Percentiles rank a stretch among this genome's conserved stretches.
These are phyloP conservation scores for Gracilaria caudata DNA, from an alignment of 23 red algal species.

Conservation along the genomic window DNA sequence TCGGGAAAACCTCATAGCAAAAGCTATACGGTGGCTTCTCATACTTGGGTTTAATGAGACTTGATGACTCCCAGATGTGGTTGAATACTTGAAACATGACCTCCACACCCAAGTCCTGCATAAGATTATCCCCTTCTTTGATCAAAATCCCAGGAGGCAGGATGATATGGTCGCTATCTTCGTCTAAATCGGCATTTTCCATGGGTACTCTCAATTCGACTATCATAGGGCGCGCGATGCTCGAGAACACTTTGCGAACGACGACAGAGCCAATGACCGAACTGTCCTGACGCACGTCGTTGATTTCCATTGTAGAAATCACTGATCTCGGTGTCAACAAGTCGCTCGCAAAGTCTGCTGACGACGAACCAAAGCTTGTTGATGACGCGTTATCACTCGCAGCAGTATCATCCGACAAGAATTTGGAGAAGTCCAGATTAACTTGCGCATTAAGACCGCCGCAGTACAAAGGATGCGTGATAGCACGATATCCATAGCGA, in stretches of 20 bases:
- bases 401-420: neutral
- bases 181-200: constrained; percentile 63
- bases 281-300: constrained; percentile 38
- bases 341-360: constrained; percentile 30
- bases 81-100: constrained; percentile 82
- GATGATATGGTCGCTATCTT: constrained; percentile 46
- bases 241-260: constrained; percentile 77
- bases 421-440: constrained; percentile 13
- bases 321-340: neutral
- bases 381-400: constrained; percentile 6
- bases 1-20: constrained; percentile 79
- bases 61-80: constrained; percentile 65
- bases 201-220: constrained; percentile 51
- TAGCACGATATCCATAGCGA: constrained; percentile 68
- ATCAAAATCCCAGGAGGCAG: constrained; percentile 51
- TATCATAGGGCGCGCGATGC: constrained; percentile 84
- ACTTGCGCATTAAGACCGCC: constrained; percentile 4
- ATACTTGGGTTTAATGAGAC: constrained; percentile 36
- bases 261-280: constrained; percentile 58
- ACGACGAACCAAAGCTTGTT: constrained; percentile 25
- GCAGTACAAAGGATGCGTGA: constrained; percentile 74
- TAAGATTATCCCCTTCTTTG: constrained; percentile 80
- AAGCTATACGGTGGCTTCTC: constrained; percentile 44
- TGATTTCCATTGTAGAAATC: constrained; percentile 46
- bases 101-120: constrained; percentile 77